Conservation (phyloP, 495 filamentous ascomycete species). For the Penicillium mononematosum region DNA sequence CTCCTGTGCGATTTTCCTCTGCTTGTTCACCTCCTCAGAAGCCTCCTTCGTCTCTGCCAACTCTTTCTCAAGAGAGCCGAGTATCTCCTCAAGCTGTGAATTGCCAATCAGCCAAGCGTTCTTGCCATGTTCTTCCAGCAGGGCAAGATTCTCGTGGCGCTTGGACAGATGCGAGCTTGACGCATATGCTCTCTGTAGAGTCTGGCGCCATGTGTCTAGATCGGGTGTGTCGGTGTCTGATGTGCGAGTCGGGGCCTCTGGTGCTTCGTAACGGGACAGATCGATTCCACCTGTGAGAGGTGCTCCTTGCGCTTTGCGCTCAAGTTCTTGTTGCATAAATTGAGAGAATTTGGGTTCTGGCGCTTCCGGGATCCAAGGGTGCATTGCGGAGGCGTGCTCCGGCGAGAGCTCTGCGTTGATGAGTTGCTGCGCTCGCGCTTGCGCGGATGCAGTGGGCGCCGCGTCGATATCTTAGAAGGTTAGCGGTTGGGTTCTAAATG, state of each 20-base stretch:
- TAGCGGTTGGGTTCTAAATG: slow-evolving; percentile 7
- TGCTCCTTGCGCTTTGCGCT: slow-evolving; percentile 52
- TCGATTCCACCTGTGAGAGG: slow-evolving; percentile 67
- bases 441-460: slow-evolving; percentile 58
- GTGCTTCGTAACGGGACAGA: slow-evolving; percentile 75
- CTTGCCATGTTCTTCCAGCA: slow-evolving; percentile 78
- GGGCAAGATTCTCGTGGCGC: slow-evolving; percentile 65
- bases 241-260: slow-evolving; percentile 40
- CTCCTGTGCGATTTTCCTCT: slow-evolving; percentile 69
- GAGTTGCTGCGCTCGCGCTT: slow-evolving; percentile 57
- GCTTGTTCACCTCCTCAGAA: slow-evolving; percentile 67
- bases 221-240: slow-evolving; percentile 33
- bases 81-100: slow-evolving; percentile 68
- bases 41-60: slow-evolving; percentile 62
- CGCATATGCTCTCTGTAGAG: slow-evolving; percentile 55
- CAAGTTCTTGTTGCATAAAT: slow-evolving; percentile 61
- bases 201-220: slow-evolving; percentile 40
- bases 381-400: slow-evolving; percentile 35
- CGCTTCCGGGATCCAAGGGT: slow-evolving; percentile 42
- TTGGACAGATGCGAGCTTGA: slow-evolving; percentile 62
- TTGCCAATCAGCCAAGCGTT: slow-evolving; percentile 91
- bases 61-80: slow-evolving; percentile 73
- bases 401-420: slow-evolving; percentile 63
- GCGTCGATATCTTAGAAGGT: slow-evolving; percentile 64
- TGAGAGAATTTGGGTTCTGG: slow-evolving; percentile 54